These are phyloP conservation scores for Stemphylium vesicarium DNA, from an alignment of 2,329 filamentous ascomycete genomes.

Conservation along the genomic window DNA sequence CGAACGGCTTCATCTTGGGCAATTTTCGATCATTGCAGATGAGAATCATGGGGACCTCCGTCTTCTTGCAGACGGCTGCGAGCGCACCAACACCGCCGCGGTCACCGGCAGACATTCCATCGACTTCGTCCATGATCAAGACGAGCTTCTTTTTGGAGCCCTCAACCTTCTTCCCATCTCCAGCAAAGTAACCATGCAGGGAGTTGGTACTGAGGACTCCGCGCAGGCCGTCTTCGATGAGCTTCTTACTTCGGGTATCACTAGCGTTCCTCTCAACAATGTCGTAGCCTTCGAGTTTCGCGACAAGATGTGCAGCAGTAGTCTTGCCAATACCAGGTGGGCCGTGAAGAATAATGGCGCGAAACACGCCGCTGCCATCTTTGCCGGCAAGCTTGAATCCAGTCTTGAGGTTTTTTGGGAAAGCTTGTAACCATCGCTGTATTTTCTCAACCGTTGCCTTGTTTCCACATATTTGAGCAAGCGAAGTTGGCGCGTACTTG, in stretches of 20 bases:
- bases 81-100: constrained; percentile 93
- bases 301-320: constrained; percentile 91
- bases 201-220: constrained; percentile 95
- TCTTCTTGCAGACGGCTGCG: constrained; percentile 94
- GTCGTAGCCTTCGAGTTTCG: constrained; percentile 91
- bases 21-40: constrained; percentile 95
- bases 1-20: constrained; percentile 99
- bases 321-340: constrained; percentile 98
- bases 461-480: constrained; percentile 93
- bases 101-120: constrained; percentile 98
- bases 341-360: constrained; percentile 93
- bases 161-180: constrained; percentile 81
- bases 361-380: constrained; percentile 81
- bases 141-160: constrained; percentile 88
- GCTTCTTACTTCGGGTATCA: constrained; percentile 92
- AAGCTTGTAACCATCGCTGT: constrained; percentile 83
- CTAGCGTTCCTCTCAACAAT: constrained; percentile 95
- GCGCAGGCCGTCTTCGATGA: constrained; percentile 86
- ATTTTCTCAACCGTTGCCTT: constrained; percentile 89
- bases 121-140: constrained; percentile 98
- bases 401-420: constrained; percentile 77
- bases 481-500: constrained; percentile 87
- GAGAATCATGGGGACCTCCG: constrained; percentile 90
- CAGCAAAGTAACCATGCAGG: constrained; percentile 86
- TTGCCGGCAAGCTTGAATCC: constrained; percentile 82